A percentile compares a stretch with the other conserved stretches of the same genome.
These are phyloP conservation scores for Rhizopogon vulgaris DNA, from an alignment of 768 basidiomycete genomes.

Conservation along the genomic window DNA sequence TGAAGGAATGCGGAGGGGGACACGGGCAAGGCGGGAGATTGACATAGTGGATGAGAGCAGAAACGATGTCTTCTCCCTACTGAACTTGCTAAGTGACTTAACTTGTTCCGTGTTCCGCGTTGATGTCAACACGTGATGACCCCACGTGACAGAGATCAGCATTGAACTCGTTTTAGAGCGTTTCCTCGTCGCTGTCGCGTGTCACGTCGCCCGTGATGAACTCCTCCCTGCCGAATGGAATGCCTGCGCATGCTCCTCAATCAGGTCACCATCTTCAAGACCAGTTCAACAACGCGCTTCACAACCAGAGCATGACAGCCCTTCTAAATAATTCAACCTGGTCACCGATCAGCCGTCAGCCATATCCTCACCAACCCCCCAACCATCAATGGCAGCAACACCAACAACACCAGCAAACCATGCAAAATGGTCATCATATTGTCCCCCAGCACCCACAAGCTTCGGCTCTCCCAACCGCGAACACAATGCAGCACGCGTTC, in stretches of 20 bases:
- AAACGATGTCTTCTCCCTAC: not conserved
- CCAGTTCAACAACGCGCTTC: conserved; percentile 9
- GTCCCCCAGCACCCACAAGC: conserved; percentile 14
- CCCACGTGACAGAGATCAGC: conserved; percentile 10
- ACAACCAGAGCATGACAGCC: conserved; percentile 9
- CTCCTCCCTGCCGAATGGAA: conserved; percentile 6
- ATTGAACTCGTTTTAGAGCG: conserved; percentile 1
- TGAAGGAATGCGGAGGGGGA: conserved; percentile 8
- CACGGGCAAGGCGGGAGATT: conserved; percentile 11
- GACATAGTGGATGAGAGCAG: conserved; percentile 16
- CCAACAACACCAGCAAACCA: conserved; percentile 28
- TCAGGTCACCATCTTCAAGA: conserved; percentile 14
- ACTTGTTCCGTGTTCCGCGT: not conserved
- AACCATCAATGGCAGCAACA: conserved; percentile 22
- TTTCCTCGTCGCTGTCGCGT: not conserved
- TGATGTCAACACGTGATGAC: not conserved
- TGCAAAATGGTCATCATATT: conserved; percentile 29
- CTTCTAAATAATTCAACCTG: not conserved
- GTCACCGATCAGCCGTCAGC: conserved; percentile 18
- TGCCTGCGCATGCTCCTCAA: conserved; percentile 5
- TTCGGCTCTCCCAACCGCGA: not conserved
- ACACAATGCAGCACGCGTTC: conserved; percentile 7
- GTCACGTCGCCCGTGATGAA: not conserved
- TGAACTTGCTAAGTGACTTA: too few relatives aligned
- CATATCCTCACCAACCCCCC: conserved; percentile 16